A percentile compares a stretch with the other conserved stretches of the same genome.
These are phyloP conservation scores for Fraxinus sp. DNA, from an alignment of 305 asterid genomes.

Conservation along the genomic window DNA sequence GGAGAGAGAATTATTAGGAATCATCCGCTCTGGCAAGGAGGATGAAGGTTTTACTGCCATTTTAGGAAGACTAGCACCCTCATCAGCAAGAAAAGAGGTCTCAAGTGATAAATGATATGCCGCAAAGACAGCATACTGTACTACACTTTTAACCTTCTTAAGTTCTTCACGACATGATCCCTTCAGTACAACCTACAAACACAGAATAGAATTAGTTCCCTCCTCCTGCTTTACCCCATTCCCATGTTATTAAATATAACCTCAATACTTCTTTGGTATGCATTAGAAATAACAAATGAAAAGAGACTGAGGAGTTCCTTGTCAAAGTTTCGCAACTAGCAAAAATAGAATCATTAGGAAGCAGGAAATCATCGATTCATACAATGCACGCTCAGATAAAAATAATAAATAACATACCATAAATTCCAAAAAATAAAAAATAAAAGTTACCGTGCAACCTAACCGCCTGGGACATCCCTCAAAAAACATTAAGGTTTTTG, in stretches of 20 bases:
- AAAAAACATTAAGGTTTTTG: conserved; percentile 87
- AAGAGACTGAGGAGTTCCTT: neutral
- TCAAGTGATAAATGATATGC: conserved; percentile 90
- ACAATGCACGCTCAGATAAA: neutral
- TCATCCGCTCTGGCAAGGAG: conserved; percentile 35
- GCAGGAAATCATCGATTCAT: neutral
- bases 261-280: conserved; percentile 10
- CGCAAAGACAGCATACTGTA: conserved; percentile 85
- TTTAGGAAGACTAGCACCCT: conserved; percentile 89
- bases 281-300: neutral
- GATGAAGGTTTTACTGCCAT: conserved; percentile 32
- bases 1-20: conserved; percentile 33
- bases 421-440: neutral
- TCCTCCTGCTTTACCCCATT: conserved; percentile 5
- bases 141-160: conserved; percentile 76
- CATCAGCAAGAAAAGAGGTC: conserved; percentile 90
- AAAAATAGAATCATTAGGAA: neutral
- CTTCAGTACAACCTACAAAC: conserved; percentile 67
- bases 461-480: conserved; percentile 95
- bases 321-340: neutral
- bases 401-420: neutral
- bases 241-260: neutral
- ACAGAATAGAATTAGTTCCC: conserved; percentile 11
- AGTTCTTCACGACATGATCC: conserved; percentile 75
- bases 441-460: conserved; percentile 88